Evolutionary conservation across 352 stramenopile species (phyloP).

Genomic region (Globisporangium uncinulatum): DNA sequence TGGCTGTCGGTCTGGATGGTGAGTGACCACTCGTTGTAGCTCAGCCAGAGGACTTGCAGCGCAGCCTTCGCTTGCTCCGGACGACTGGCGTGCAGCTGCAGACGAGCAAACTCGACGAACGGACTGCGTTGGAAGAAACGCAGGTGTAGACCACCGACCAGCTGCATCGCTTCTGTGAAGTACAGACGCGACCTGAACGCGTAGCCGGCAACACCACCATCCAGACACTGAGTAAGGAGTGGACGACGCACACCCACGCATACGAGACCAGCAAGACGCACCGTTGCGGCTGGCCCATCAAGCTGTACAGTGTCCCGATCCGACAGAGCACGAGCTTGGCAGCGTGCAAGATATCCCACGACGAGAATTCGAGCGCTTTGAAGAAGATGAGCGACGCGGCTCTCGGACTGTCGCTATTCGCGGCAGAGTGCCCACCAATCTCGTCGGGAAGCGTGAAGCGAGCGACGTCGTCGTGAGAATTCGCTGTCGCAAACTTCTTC

Average conservation of each 20-base stretch:
- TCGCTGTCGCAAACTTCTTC: constrained; percentile 28
- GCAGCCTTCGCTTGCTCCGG: constrained; percentile 42
- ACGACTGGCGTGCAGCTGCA: constrained; percentile 45
- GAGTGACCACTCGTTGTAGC: neutral
- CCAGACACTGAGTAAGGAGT: neutral
- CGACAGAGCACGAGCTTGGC: constrained; percentile 54
- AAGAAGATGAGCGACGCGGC: constrained; percentile 42
- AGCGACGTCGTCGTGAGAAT: constrained; percentile 6
- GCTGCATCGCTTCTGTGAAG: constrained; percentile 57
- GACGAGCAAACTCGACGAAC: constrained; percentile 58
- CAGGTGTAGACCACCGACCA: constrained; percentile 59
- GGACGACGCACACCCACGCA: neutral
- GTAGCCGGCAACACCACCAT: neutral
- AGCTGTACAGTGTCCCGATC: constrained; percentile 50
- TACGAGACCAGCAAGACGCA: constrained; percentile 11
- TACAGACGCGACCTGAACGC: constrained; percentile 36
- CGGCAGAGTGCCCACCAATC: constrained; percentile 12
- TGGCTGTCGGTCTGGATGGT: neutral
- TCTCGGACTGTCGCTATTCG: neutral
- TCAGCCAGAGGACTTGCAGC: constrained; percentile 29
- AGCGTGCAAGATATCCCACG: constrained; percentile 58
- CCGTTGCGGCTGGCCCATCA: constrained; percentile 44
- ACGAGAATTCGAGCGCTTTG: constrained; percentile 60
- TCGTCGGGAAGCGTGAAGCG: constrained; percentile 38
- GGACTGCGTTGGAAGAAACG: constrained; percentile 43